These are phyloP conservation scores for Suillus discolor DNA, from an alignment of 768 basidiomycete species.

Conservation along the genomic window DNA sequence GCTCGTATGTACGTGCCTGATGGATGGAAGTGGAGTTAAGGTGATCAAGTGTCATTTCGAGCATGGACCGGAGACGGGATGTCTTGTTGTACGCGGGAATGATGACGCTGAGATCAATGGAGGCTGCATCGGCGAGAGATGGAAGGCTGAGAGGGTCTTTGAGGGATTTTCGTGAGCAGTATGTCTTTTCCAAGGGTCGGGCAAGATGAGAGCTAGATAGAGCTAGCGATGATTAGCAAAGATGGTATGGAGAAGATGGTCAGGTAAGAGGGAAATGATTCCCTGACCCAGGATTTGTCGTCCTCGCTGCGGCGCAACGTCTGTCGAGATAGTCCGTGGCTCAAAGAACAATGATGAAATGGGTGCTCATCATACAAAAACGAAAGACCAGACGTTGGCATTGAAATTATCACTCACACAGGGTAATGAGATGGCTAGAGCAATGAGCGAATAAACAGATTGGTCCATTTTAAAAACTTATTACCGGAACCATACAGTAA, in stretches of 20 bases:
- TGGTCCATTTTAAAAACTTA: too few relatives aligned
- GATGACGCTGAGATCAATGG: constrained; percentile 76
- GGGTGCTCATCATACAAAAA: too few relatives aligned
- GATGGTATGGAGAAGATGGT: constrained; percentile 14
- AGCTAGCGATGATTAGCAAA: constrained; percentile 45
- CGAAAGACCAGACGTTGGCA: too few relatives aligned
- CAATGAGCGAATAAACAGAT: too few relatives aligned
- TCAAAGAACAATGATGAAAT: constrained; percentile 97
- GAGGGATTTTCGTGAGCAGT: constrained; percentile 58
- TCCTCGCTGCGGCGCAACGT: constrained; percentile 63
- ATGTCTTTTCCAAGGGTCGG: constrained; percentile 67
- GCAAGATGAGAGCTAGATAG: constrained; percentile 68
- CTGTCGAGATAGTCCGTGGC: constrained; percentile 52
- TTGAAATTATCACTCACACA: too few relatives aligned
- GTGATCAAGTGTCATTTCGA: constrained; percentile 71
- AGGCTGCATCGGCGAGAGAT: constrained; percentile 52
- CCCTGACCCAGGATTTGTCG: constrained; percentile 59
- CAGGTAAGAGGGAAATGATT: constrained; percentile 42
- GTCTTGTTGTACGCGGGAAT: constrained; percentile 94
- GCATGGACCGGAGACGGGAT: constrained; percentile 82
- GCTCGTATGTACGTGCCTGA: constrained; percentile 63
- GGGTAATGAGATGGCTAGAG: too few relatives aligned
- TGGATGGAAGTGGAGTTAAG: constrained; percentile 41
- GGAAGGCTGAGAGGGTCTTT: constrained; percentile 56
- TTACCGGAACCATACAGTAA: too few relatives aligned